Evolutionary conservation across 208 protist species (phyloP).

Genomic region (Trypanosoma lewisi): DNA sequence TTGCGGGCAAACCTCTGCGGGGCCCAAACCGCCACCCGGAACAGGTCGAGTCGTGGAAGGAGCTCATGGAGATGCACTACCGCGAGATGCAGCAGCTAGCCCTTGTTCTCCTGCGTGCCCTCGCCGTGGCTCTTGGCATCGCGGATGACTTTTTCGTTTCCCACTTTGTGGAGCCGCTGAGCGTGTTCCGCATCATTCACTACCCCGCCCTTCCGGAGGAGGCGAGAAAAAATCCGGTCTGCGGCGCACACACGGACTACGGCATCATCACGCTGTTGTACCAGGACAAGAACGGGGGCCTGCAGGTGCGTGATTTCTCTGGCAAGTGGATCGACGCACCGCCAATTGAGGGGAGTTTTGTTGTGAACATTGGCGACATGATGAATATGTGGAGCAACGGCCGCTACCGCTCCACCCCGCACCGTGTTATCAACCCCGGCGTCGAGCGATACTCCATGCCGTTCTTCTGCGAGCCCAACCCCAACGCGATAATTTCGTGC

Average conservation of each 20-base stretch:
- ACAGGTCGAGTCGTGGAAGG: conserved; percentile 41
- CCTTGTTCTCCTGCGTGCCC: conserved; percentile 49
- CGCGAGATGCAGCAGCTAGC: conserved; percentile 50
- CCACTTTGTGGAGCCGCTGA: conserved; percentile 66
- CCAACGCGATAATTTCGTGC: conserved; percentile 56
- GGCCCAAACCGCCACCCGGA: conserved; percentile 60
- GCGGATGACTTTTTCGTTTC: conserved; percentile 51
- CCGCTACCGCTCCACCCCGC: conserved; percentile 65
- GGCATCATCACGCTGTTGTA: conserved; percentile 81
- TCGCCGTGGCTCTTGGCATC: conserved; percentile 58
- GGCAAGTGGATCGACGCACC: conserved; percentile 70
- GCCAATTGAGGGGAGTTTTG: conserved; percentile 55
- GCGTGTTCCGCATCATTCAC: conserved; percentile 76
- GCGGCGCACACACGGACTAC: conserved; percentile 80
- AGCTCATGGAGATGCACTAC: conserved; percentile 63
- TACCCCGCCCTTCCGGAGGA: conserved; percentile 61
- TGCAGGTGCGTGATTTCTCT: conserved; percentile 56
- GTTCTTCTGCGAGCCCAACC: conserved; percentile 84
- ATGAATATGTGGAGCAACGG: conserved; percentile 82
- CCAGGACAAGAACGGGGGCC: conserved; percentile 53
- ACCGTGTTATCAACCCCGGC: conserved; percentile 69
- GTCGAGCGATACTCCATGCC: conserved; percentile 79
- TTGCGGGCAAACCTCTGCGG: conserved; percentile 56
- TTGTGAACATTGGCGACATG: conserved; percentile 90
- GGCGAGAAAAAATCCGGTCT: conserved; percentile 33